Base-by-base conservation (phyloP, 2,329 filamentous ascomycete species). In the Aspergillus fischeri region DNA sequence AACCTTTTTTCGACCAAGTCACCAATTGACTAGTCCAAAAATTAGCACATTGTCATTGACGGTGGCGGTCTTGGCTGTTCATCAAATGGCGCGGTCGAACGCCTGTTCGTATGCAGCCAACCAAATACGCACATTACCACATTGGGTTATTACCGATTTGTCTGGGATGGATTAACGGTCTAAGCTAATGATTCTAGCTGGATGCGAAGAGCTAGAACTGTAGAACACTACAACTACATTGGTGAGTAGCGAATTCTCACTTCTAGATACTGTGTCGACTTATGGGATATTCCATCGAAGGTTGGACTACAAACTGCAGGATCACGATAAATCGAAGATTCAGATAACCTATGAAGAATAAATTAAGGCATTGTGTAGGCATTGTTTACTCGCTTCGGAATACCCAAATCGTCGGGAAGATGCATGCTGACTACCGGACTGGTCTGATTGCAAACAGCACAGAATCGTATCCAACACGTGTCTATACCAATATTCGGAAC, bases 61-160 rank as follows among this genome's bases (percentile, higher is more conserved):
- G n/a, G 44, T 47, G 44, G 44, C 44, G 44, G 44, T 27, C 44
- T 47, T 47, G 44, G 44, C 44, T 6, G 20, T 5, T 21, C 21
- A n/a, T 52, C 29, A 42, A 56, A 56, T 58, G 17, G 54, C 53
- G 53, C 57, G 51, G 38, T 53, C 53, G 52, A 55, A 58, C 52
- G 58, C 58, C 42, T 55, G 55, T 55, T 51, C 52, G 45, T 55
- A 55, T 59, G 55, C 57, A 57, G 51, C 56, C 41, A 49, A n/a
- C 25, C 27, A 14, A 21, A 49, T 44, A 47, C 7, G 49, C 20
- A 48, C 21, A 20, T 17, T 24, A 44, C 7, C 41, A 10, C 17
- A 5, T 9, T 44, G 41, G 41, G 20, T 44, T 6, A 44, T 44
- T 17, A 45, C n/a, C 5, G 32, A 35, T 35, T 35, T 35, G 11